Evolutionary conservation across 2,329 filamentous ascomycete species (phyloP).

Genomic region (Ophiostoma triangulosporum): DNA sequence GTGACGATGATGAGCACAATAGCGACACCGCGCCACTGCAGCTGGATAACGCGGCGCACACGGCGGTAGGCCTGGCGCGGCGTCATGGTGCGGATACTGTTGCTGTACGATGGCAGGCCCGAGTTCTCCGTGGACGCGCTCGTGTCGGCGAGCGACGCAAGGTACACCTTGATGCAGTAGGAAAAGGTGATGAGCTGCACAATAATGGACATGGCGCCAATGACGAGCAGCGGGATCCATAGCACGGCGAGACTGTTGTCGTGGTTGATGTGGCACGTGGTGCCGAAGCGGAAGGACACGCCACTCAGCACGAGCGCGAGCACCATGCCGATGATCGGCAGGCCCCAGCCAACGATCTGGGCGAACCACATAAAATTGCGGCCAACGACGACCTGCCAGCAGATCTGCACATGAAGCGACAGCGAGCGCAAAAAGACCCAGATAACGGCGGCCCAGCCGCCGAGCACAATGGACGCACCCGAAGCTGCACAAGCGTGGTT

Average conservation of each 20-base stretch:
- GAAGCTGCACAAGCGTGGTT: slow-evolving; percentile 75
- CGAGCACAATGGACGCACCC: slow-evolving; percentile 71
- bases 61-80: slow-evolving; percentile 80
- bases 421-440: slow-evolving; percentile 87
- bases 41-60: slow-evolving; percentile 69
- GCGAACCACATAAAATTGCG: slow-evolving; percentile 79
- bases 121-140: slow-evolving; percentile 58
- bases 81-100: slow-evolving; percentile 62
- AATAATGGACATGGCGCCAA: slow-evolving; percentile 62
- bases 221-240: slow-evolving; percentile 77
- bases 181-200: slow-evolving; percentile 74
- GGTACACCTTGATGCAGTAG: slow-evolving; percentile 92
- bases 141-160: slow-evolving; percentile 67
- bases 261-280: slow-evolving; percentile 90
- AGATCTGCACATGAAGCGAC: slow-evolving; percentile 92
- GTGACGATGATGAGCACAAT: slow-evolving; percentile 81
- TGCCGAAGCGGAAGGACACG: slow-evolving; percentile 86
- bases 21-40: slow-evolving; percentile 88
- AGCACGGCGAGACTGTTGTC: slow-evolving; percentile 68
- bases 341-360: slow-evolving; percentile 68
- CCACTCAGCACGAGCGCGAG: slow-evolving; percentile 74
- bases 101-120: slow-evolving; percentile 58
- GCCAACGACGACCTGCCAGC: slow-evolving; percentile 88
- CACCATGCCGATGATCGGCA: slow-evolving; percentile 63
- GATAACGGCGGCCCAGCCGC: slow-evolving; percentile 70